Evolutionary conservation across 2,329 filamentous ascomycete species (phyloP).

Genomic region (Nothophoma quercina): DNA sequence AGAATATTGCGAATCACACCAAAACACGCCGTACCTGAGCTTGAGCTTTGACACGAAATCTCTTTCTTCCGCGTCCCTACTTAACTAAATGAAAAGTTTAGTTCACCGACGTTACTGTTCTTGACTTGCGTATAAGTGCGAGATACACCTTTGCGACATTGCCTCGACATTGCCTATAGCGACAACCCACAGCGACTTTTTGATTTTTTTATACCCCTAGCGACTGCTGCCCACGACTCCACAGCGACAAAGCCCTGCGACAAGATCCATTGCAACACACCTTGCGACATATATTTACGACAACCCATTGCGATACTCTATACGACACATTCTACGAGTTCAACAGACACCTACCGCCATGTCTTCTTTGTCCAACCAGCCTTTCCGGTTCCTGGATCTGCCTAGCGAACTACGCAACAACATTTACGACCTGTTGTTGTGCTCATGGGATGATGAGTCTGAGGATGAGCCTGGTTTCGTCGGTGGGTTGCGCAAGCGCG

Average conservation of each 20-base stretch:
- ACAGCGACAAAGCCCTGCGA: not conserved
- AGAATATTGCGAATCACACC: slow-evolving; percentile 25
- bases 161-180: slow-evolving; percentile 20
- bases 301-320: not conserved
- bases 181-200: slow-evolving; percentile 17
- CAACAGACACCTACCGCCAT: slow-evolving; percentile 17
- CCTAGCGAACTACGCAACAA: slow-evolving; percentile 37
- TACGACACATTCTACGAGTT: not conserved
- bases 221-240: slow-evolving; percentile 11
- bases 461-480: slow-evolving; percentile 24
- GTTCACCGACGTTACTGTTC: slow-evolving; percentile 18
- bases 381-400: slow-evolving; percentile 37
- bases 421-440: slow-evolving; percentile 35
- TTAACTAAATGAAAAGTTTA: slow-evolving; percentile 17
- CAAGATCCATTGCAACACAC: slow-evolving; percentile 10
- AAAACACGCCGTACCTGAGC: slow-evolving; percentile 6
- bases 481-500: slow-evolving; percentile 29
- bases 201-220: slow-evolving; percentile 10
- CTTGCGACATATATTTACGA: not conserved
- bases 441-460: slow-evolving; percentile 33
- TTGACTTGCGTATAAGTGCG: slow-evolving; percentile 33
- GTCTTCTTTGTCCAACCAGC: slow-evolving; percentile 24
- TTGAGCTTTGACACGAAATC: slow-evolving; percentile 27
- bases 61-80: slow-evolving; percentile 19
- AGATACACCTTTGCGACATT: slow-evolving; percentile 27